Base-by-base conservation (phyloP, 495 filamentous ascomycete species). In the Hypoxylon lienhwacheense region DNA sequence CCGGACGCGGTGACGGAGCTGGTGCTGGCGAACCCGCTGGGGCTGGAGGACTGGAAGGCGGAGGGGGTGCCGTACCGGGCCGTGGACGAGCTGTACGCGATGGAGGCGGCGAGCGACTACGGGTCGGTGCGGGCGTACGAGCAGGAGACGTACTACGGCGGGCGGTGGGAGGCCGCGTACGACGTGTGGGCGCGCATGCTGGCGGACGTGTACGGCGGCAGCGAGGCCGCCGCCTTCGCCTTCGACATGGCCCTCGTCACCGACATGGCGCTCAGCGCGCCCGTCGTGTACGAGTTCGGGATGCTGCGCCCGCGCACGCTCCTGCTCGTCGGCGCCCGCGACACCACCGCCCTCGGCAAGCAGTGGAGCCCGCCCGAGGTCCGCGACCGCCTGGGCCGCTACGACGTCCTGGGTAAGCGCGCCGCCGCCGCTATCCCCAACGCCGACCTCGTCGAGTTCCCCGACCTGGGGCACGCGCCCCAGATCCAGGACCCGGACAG, bases 101-200 rank as follows among this genome's bases (percentile, higher is more conserved):
- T 55, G 7, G 74, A 78, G 43, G 31, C 47, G 7, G 36, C 55
- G 21, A 70, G 53, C 14, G 76, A 53, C 14, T 76, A 74, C 54
- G 43, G 53, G 0, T 59, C 62, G 5, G 71, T 78, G 46, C 55
- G 63, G 20, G 62, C 28, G 2, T 78, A 78, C 53, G 64, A 77
- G 55, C 74, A 77, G 51, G 15, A 55, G 17, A 73, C 70, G 0
- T 78, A 78, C 49, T 78, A 78, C 36, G 61, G 53, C 0, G 69
- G 69, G 12, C 41, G 51, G 0, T 77, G 73, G 75, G 31, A 60
- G 0, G 40, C 54, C 7, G 32, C 58, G 0, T 77, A 77, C 55
- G 71, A 76, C 39, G 61, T 69, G 15, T 77, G 74, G 74, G 74
- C 74, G 6, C 64, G 67, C 14, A 77, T 78, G 75, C 62, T 78